Conservation (phyloP, 495 filamentous ascomycete species). For the Talaromyces liani region DNA sequence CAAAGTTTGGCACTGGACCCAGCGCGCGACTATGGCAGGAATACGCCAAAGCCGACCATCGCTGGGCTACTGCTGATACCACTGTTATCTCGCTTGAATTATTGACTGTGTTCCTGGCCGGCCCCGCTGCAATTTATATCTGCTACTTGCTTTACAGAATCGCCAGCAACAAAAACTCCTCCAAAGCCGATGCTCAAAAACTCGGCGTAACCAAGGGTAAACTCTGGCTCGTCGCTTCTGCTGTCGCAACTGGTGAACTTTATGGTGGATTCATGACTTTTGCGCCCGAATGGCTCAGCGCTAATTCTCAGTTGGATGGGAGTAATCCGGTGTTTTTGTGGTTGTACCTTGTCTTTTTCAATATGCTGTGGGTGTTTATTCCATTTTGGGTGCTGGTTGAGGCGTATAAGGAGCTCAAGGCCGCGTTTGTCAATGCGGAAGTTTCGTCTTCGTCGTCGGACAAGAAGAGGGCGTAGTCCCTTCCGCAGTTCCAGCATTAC, state of each 20-base stretch:
- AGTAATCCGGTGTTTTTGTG: conserved; percentile 79
- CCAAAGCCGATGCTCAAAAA: background rate
- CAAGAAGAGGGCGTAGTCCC: conserved; percentile 2
- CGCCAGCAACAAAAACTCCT: conserved; percentile 17
- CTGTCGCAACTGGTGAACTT: conserved; percentile 85
- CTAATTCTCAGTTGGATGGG: conserved; percentile 66
- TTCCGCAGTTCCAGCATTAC: background rate
- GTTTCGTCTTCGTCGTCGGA: background rate
- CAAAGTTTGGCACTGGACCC: conserved; percentile 57
- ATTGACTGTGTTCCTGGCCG: conserved; percentile 73
- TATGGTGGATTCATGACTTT: conserved; percentile 99
- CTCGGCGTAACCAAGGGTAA: conserved; percentile 41
- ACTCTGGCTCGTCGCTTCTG: conserved; percentile 60
- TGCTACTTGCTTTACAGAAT: conserved; percentile 52
- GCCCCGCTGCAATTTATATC: conserved; percentile 62
- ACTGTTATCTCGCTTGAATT: conserved; percentile 76
- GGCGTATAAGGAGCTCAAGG: conserved; percentile 50
- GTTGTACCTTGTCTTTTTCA: conserved; percentile 90
- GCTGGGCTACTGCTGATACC: conserved; percentile 77
- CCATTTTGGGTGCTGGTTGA: conserved; percentile 71
- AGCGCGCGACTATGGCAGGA: conserved; percentile 79
- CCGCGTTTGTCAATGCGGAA: conserved; percentile 40
- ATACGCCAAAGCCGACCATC: conserved; percentile 77
- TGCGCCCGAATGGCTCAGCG: conserved; percentile 84
- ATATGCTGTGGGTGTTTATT: conserved; percentile 78